These are phyloP conservation scores for Alternaria solani DNA, from an alignment of 2,329 filamentous ascomycete genomes.

Conservation along the genomic window DNA sequence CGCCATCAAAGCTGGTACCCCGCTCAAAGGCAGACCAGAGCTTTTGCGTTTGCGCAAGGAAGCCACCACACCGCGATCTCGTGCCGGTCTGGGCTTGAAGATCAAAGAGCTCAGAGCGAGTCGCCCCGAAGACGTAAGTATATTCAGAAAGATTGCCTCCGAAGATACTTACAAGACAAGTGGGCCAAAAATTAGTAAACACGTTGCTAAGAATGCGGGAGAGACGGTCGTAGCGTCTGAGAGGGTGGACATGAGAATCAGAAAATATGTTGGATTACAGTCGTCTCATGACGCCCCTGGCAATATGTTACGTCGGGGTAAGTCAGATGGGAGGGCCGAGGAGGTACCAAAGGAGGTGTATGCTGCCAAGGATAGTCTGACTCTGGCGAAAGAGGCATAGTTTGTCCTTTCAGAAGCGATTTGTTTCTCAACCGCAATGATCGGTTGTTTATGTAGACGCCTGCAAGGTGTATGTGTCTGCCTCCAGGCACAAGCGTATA, in stretches of 20 bases:
- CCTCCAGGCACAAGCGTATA: background rate
- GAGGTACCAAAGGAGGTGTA: background rate
- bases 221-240: background rate
- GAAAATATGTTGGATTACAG: slow-evolving; percentile 17
- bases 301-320: background rate
- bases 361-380: background rate
- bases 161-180: background rate
- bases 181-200: slow-evolving; percentile 10
- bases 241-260: slow-evolving; percentile 5
- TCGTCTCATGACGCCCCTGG: slow-evolving; percentile 5
- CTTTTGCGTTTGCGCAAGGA: slow-evolving; percentile 12
- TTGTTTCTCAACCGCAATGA: background rate
- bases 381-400: background rate
- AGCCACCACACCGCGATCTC: background rate
- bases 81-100: slow-evolving; percentile 4
- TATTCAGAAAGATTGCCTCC: slow-evolving; percentile 11
- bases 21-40: slow-evolving; percentile 8
- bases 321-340: background rate
- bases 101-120: slow-evolving; percentile 14
- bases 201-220: slow-evolving; percentile 8
- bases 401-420: no score
- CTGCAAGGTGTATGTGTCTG: background rate
- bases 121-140: background rate
- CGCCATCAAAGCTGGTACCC: slow-evolving; percentile 21
- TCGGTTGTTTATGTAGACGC: background rate